These are phyloP conservation scores for Aureococcus anophagefferens DNA, from an alignment of 108 stramenopile genomes.

Conservation along the genomic window DNA sequence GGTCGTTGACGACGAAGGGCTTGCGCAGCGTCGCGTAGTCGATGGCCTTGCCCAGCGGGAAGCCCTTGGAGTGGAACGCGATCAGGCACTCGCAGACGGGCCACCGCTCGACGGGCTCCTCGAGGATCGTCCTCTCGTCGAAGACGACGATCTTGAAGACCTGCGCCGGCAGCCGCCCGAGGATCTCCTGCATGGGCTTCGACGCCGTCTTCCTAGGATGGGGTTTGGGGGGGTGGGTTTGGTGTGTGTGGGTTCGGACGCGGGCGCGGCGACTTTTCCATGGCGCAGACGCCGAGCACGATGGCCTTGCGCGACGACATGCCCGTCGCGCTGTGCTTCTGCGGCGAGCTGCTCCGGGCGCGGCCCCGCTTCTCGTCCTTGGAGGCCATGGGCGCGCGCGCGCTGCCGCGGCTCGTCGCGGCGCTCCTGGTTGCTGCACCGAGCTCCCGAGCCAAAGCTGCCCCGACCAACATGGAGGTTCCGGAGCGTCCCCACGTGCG, in stretches of 20 bases:
- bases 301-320: constrained; percentile 22
- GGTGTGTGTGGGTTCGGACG: neutral
- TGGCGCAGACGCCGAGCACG: constrained; percentile 88
- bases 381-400: no score
- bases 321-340: no score
- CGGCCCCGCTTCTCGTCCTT: no score
- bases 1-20: constrained; percentile 82
- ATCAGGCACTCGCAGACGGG: constrained; percentile 84
- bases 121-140: constrained; percentile 76
- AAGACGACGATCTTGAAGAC: constrained; percentile 77
- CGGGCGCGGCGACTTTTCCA: constrained; percentile 72
- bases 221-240: neutral
- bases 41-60: constrained; percentile 84
- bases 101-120: constrained; percentile 82
- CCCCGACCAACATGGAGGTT: no score
- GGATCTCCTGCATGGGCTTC: constrained; percentile 94
- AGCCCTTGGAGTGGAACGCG: constrained; percentile 84
- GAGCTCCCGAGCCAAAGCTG: no score
- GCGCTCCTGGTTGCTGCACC: no score
- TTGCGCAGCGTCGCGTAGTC: constrained; percentile 74
- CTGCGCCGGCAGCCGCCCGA: constrained; percentile 62
- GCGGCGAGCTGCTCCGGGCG: no score
- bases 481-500: no score
- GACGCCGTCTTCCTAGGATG: constrained; percentile 78
- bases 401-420: no score